Percentiles rank a stretch among this genome's conserved stretches.
Conservation (phyloP, 2,329 filamentous ascomycete genomes). For the Arthrobotrys musiformis region DNA sequence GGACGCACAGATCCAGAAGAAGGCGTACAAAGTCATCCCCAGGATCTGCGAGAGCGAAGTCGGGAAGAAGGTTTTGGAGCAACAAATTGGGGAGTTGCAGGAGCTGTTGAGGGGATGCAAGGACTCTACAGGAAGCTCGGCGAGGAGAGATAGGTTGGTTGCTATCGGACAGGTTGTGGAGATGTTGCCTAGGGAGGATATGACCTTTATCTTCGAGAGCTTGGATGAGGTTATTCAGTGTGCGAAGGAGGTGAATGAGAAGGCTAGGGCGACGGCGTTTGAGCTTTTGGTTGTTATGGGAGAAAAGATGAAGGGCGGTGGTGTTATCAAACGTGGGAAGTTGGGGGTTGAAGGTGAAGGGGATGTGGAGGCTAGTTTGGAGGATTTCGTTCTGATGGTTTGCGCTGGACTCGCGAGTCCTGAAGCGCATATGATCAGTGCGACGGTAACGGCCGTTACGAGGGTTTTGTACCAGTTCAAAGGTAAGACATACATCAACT, state of each 20-base stretch:
- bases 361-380: conserved; percentile 80
- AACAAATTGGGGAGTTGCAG: conserved; percentile 82
- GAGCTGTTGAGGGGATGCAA: conserved; percentile 80
- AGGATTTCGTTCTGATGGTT: conserved; percentile 98
- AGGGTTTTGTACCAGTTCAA: conserved; percentile 92
- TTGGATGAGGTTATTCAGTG: conserved; percentile 94
- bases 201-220: conserved; percentile 92
- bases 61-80: conserved; percentile 78
- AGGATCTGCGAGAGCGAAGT: conserved; percentile 83
- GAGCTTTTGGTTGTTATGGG: conserved; percentile 90
- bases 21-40: conserved; percentile 97
- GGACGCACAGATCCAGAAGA: conserved; percentile 96
- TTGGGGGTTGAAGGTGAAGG: conserved; percentile 81
- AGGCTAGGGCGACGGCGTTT: conserved; percentile 87
- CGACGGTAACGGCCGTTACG: conserved; percentile 92
- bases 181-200: conserved; percentile 77
- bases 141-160: conserved; percentile 83
- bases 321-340: conserved; percentile 83
- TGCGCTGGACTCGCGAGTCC: conserved; percentile 92
- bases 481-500: conserved; percentile 21
- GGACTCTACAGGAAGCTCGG: conserved; percentile 86
- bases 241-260: conserved; percentile 97
- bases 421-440: conserved; percentile 96
- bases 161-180: conserved; percentile 84
- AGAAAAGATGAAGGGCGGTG: conserved; percentile 79